Conservation (phyloP, 306 rosid species). For the Sicyos edulis region DNA sequence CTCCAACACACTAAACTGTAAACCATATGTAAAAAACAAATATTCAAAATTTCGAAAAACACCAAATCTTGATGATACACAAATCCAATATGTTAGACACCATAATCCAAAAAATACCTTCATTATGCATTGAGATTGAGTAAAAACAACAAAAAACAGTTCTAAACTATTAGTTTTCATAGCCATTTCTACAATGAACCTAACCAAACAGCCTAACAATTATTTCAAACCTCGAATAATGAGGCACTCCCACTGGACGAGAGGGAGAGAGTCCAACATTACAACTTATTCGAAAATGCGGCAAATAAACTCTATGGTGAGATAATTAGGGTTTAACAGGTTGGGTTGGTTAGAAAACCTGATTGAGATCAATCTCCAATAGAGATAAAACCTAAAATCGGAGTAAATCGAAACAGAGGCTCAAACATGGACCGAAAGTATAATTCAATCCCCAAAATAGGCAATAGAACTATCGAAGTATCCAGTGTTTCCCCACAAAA, state of each 20-base stretch:
- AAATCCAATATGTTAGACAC: slow-evolving; percentile 4
- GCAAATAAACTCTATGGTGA: background rate
- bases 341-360: background rate
- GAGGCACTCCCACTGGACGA: background rate
- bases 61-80: background rate
- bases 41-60: background rate
- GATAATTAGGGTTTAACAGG: background rate
- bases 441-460: background rate
- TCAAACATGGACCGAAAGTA: background rate
- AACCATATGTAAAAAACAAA: background rate
- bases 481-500: background rate
- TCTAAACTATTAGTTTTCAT: background rate
- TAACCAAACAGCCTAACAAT: background rate
- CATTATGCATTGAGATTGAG: background rate
- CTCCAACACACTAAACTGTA: background rate
- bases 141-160: background rate
- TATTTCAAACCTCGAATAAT: background rate
- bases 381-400: background rate
- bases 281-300: background rate
- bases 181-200: background rate
- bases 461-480: background rate
- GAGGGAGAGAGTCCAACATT: background rate
- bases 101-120: background rate
- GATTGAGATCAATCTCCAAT: background rate
- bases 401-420: background rate